Evolutionary conservation across 2,329 filamentous ascomycete genomes (phyloP).

Genomic region (Hortaea sp.): DNA sequence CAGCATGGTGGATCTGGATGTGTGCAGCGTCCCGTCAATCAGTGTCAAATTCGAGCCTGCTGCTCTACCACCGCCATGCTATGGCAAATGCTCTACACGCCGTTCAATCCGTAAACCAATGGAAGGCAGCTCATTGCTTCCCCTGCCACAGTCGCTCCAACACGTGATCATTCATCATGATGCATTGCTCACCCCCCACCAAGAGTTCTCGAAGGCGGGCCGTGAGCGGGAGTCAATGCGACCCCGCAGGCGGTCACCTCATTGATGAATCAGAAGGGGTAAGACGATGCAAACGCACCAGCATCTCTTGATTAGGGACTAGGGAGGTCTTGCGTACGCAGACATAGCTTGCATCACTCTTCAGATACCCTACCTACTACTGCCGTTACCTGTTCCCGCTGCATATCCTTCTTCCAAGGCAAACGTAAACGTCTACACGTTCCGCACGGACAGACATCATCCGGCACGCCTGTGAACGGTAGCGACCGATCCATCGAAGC

Average conservation of each 20-base stretch:
- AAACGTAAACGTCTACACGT: no score
- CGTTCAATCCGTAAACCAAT: no score
- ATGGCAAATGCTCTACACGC: no score
- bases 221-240: background rate
- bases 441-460: no score
- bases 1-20: no score
- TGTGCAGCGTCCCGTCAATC: no score
- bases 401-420: background rate
- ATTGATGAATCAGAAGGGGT: background rate
- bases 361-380: background rate
- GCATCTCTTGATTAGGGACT: background rate
- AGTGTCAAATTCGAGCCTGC: no score
- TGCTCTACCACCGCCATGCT: no score
- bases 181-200: no score
- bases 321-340: background rate
- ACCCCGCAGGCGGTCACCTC: background rate
- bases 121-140: no score
- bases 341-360: background rate
- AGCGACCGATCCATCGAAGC: background rate
- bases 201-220: background rate
- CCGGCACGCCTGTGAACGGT: background rate
- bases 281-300: background rate
- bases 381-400: background rate
- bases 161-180: no score
- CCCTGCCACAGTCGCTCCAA: no score